phyloP scores from a whole-genome alignment of 306 rosid genomes.

The Crotalaria pallida region DNA sequence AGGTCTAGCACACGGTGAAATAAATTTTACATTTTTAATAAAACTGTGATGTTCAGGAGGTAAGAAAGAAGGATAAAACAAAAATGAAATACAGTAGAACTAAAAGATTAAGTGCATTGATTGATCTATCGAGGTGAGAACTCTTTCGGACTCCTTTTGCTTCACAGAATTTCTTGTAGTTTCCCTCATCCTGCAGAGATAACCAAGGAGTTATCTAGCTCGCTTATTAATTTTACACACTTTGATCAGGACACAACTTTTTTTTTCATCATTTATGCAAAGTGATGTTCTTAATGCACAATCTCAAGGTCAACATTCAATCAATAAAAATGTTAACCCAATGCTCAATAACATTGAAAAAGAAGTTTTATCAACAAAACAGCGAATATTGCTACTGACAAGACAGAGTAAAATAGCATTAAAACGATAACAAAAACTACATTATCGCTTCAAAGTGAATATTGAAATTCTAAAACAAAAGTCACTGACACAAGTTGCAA shows the following conservation, averaged over 20 bases:
- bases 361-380: not conserved
- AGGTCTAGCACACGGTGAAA: not conserved
- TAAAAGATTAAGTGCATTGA: slow-evolving; percentile 8
- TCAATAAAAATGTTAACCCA: not conserved
- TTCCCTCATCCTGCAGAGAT: slow-evolving; percentile 27
- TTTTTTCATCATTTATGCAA: not conserved
- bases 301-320: not conserved
- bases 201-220: not conserved
- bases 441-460: not conserved
- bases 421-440: not conserved
- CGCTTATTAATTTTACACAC: not conserved
- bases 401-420: not conserved
- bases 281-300: not conserved
- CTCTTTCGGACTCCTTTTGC: slow-evolving; percentile 11
- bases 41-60: not conserved
- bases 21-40: not conserved
- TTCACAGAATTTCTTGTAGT: slow-evolving; percentile 1
- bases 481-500: not conserved
- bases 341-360: not conserved
- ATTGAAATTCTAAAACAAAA: not conserved
- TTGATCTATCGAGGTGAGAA: slow-evolving; percentile 1
- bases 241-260: not conserved
- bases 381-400: not conserved
- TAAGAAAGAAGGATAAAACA: not conserved
- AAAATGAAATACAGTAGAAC: not conserved